Evolutionary conservation across 176 grass and related monocot species (phyloP).

Genomic region (Aechmea fasciata): DNA sequence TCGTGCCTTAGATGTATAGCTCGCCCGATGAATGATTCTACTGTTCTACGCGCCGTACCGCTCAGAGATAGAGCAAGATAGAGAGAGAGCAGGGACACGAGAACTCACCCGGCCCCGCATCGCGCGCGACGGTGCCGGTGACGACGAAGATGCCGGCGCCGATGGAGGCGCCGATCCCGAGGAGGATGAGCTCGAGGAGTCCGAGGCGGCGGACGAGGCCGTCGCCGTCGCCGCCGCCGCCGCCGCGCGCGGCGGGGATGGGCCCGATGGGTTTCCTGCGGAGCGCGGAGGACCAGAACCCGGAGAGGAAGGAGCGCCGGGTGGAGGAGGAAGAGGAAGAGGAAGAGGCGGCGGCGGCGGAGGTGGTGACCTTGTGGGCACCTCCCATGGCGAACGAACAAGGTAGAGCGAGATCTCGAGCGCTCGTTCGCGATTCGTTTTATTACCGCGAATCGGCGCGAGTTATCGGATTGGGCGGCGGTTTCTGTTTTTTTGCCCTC

Average conservation of each 20-base stretch:
- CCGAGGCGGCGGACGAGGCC: slow-evolving; percentile 83
- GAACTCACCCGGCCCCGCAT: slow-evolving; percentile 70
- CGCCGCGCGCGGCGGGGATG: slow-evolving; percentile 15
- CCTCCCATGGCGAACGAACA: background rate
- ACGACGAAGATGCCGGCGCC: slow-evolving; percentile 92
- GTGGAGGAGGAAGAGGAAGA: slow-evolving; percentile 16
- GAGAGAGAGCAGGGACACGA: background rate
- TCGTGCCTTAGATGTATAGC: too few relatives aligned
- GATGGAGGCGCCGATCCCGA: slow-evolving; percentile 90
- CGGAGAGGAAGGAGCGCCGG: slow-evolving; percentile 36
- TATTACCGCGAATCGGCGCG: background rate
- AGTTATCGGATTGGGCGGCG: background rate
- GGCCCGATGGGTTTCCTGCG: slow-evolving; percentile 52
- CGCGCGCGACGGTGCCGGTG: slow-evolving; percentile 90
- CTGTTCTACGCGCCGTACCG: too few relatives aligned
- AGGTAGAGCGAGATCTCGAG: background rate
- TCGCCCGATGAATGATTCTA: background rate
- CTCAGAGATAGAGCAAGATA: background rate
- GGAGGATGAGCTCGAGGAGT: slow-evolving; percentile 60
- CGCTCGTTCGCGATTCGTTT: background rate
- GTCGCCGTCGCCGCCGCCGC: slow-evolving; percentile 14
- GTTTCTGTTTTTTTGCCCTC: background rate
- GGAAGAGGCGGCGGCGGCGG: slow-evolving; percentile 7
- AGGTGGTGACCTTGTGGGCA: background rate
- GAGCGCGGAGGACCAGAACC: slow-evolving; percentile 59